Evolutionary conservation across 176 grass and related monocot species (phyloP).

Genomic region (Carex scoparia): DNA sequence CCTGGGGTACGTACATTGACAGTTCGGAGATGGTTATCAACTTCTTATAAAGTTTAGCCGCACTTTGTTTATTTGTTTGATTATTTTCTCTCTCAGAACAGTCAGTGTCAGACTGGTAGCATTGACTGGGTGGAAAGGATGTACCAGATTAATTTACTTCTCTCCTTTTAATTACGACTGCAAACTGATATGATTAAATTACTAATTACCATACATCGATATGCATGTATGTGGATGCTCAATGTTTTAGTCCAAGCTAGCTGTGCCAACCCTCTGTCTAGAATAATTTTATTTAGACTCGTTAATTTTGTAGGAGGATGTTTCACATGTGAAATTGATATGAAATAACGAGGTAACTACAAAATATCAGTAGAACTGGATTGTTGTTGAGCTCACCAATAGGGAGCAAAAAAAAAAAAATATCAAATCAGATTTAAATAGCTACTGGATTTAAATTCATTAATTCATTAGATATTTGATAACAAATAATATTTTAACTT

Average conservation of each 20-base stretch:
- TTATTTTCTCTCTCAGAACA: neutral
- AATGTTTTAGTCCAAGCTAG: neutral
- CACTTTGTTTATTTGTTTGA: neutral
- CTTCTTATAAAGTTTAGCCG: neutral
- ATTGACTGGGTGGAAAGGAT: conserved; percentile 1
- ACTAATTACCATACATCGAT: neutral
- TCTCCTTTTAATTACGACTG: neutral
- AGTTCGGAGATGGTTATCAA: neutral
- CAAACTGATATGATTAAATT: neutral
- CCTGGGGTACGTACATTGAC: neutral
- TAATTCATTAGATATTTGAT: no score
- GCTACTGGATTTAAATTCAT: no score
- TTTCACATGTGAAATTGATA: no score
- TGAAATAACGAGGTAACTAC: no score
- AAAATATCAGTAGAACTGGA: no score
- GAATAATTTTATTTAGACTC: no score
- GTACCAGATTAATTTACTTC: neutral
- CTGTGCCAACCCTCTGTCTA: no score
- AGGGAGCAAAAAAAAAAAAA: no score
- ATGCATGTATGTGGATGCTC: conserved; percentile 2
- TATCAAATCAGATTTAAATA: no score
- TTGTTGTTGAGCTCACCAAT: no score
- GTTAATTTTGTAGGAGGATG: no score
- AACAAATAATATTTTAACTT: no score
- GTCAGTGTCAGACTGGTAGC: conserved; percentile 5